phyloP scores from a whole-genome alignment of 1,284 basidiomycete genomes.

The Leucoagaricus sp. region DNA sequence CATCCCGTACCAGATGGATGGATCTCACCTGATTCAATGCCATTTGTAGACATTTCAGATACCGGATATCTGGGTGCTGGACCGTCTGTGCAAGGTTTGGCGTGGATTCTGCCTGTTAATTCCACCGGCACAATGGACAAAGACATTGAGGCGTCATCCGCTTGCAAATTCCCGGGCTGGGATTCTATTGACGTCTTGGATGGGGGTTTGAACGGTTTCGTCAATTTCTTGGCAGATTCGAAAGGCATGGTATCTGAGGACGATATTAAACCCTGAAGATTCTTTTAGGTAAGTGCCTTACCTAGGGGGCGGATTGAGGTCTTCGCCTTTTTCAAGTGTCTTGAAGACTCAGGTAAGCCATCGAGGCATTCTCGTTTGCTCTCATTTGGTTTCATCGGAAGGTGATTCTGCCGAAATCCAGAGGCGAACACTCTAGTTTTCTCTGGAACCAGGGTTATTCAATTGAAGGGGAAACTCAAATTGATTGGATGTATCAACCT shows the following conservation, averaged over 20 bases:
- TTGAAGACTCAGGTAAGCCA: slow-evolving; percentile 14
- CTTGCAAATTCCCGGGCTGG: background rate
- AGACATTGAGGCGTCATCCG: no score
- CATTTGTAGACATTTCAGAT: background rate
- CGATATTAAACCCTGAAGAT: background rate
- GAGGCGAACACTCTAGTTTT: no score
- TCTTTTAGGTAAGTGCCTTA: slow-evolving; percentile 21
- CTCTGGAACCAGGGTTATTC: no score
- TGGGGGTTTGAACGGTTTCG: slow-evolving; percentile 57
- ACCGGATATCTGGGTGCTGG: background rate
- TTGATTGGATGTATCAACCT: slow-evolving; percentile 13
- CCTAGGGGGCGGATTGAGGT: slow-evolving; percentile 34
- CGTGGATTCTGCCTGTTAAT: no score
- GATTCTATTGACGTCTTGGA: slow-evolving; percentile 13
- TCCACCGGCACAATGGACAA: no score
- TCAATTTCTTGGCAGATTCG: slow-evolving; percentile 39
- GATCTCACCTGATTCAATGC: no score
- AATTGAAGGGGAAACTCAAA: no score
- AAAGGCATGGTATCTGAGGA: slow-evolving; percentile 33
- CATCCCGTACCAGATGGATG: no score
- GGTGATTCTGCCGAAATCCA: background rate
- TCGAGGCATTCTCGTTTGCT: slow-evolving; percentile 26
- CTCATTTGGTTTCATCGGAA: background rate
- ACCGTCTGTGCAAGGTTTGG: background rate
- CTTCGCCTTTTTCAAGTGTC: slow-evolving; percentile 40